These are phyloP conservation scores for Endoconidiophora laricicola DNA, from an alignment of 2,329 filamentous ascomycete species.

Conservation along the genomic window DNA sequence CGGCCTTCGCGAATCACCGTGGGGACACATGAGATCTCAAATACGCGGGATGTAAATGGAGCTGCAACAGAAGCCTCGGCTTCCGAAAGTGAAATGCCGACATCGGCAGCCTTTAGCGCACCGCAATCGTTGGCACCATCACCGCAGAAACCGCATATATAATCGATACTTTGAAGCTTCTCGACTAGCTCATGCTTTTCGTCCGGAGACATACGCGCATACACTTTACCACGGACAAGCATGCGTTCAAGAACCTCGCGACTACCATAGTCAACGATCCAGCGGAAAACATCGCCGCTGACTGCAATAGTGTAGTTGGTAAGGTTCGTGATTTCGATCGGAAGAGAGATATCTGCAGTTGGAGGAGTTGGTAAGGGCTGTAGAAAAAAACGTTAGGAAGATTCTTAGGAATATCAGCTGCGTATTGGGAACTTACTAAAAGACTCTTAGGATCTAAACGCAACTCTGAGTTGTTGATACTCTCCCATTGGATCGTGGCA, in stretches of 20 bases:
- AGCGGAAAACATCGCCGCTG: slow-evolving; percentile 86
- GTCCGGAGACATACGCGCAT: slow-evolving; percentile 95
- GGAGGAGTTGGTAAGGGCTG: slow-evolving; percentile 55
- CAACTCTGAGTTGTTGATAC: slow-evolving; percentile 62
- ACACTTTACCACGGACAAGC: slow-evolving; percentile 82
- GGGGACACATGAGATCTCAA: slow-evolving; percentile 91
- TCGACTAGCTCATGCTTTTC: slow-evolving; percentile 97
- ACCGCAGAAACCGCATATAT: slow-evolving; percentile 89
- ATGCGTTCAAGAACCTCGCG: slow-evolving; percentile 70
- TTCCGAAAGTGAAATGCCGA: slow-evolving; percentile 91
- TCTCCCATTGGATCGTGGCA: slow-evolving; percentile 72
- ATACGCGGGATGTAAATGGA: slow-evolving; percentile 86
- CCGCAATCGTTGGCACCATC: slow-evolving; percentile 97
- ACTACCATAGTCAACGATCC: slow-evolving; percentile 82
- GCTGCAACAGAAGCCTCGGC: slow-evolving; percentile 97
- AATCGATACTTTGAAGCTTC: slow-evolving; percentile 90
- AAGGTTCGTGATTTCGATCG: slow-evolving; percentile 67
- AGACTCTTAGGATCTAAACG: slow-evolving; percentile 63
- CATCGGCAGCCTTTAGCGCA: slow-evolving; percentile 89
- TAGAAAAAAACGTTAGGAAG: not conserved
- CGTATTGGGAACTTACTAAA: slow-evolving; percentile 29
- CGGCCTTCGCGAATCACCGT: slow-evolving; percentile 89
- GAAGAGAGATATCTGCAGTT: slow-evolving; percentile 64
- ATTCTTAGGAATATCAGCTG: not conserved
- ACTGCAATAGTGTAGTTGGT: slow-evolving; percentile 79